phyloP scores from a whole-genome alignment of 1,284 basidiomycete species.

The Ustilago curta region DNA sequence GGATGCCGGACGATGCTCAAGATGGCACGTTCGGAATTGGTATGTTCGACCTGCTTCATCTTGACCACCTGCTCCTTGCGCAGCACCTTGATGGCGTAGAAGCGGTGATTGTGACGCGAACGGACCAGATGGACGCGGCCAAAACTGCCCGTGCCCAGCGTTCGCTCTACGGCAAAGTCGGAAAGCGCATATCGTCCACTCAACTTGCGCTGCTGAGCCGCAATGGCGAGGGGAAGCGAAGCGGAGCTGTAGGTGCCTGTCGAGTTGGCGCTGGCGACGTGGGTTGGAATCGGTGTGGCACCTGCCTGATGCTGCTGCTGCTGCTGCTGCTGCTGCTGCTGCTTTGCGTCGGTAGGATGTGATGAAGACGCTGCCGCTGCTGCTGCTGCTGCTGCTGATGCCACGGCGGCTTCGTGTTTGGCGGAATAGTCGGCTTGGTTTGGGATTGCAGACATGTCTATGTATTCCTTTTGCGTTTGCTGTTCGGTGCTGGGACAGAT shows the following conservation, averaged over 20 bases:
- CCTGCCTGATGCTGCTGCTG: conserved; percentile 17
- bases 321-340: conserved; percentile 35
- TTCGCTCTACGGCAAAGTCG: conserved; percentile 65
- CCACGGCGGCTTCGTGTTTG: conserved; percentile 39
- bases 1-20: conserved; percentile 90
- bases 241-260: conserved; percentile 46
- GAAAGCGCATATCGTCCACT: conserved; percentile 65
- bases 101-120: conserved; percentile 64
- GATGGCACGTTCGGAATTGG: conserved; percentile 93
- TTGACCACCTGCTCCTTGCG: conserved; percentile 84
- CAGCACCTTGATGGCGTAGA: conserved; percentile 69
- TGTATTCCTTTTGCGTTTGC: not conserved
- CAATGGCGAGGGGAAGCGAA: conserved; percentile 46
- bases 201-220: conserved; percentile 57
- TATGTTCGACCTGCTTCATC: conserved; percentile 98
- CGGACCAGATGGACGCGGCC: conserved; percentile 67
- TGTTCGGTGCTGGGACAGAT: not conserved
- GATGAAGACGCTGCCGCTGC: conserved; percentile 18
- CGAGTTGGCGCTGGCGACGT: conserved; percentile 41
- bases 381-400: conserved; percentile 33
- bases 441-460: conserved; percentile 35
- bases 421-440: conserved; percentile 37
- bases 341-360: conserved; percentile 19
- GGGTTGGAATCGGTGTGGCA: conserved; percentile 8
- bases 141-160: conserved; percentile 67